A percentile compares a stretch with the other conserved stretches of the same genome.
Evolutionary conservation across 1,139 yeast genomes (phyloP).

Genomic region (Meyerozyma elateridarum): DNA sequence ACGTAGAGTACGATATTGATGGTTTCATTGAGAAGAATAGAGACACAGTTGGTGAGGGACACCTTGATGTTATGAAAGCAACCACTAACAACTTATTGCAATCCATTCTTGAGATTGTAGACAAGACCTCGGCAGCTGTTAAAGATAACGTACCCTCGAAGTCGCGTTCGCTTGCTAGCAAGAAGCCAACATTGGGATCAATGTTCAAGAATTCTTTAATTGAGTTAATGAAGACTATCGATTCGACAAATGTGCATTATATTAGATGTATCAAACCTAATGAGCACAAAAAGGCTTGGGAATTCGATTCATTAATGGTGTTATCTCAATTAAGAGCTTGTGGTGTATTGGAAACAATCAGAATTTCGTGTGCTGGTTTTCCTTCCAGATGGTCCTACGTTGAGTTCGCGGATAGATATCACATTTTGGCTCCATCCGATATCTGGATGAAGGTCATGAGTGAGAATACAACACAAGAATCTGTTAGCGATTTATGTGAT

Average conservation of each 20-base stretch:
- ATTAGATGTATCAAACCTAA: slow-evolving; percentile 97
- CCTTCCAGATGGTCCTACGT: slow-evolving; percentile 95
- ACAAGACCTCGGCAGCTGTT: slow-evolving; percentile 53
- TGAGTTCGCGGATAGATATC: slow-evolving; percentile 89
- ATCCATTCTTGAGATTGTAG: slow-evolving; percentile 61
- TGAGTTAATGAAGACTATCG: slow-evolving; percentile 88
- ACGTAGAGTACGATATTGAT: slow-evolving; percentile 86
- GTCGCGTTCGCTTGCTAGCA: slow-evolving; percentile 42
- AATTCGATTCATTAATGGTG: slow-evolving; percentile 93
- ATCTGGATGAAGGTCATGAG: slow-evolving; percentile 64
- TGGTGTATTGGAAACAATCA: slow-evolving; percentile 95
- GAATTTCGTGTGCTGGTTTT: slow-evolving; percentile 97
- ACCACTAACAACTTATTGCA: slow-evolving; percentile 63
- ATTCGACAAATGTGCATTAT: slow-evolving; percentile 92
- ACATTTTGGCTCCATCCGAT: slow-evolving; percentile 68
- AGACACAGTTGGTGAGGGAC: slow-evolving; percentile 96
- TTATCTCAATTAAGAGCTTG: slow-evolving; percentile 93
- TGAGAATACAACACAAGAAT: slow-evolving; percentile 50
- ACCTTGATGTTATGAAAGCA: slow-evolving; percentile 73
- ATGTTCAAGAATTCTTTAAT: slow-evolving; percentile 89
- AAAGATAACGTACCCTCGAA: slow-evolving; percentile 37
- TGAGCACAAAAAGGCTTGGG: slow-evolving; percentile 92
- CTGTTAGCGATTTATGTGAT: slow-evolving; percentile 61
- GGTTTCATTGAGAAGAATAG: slow-evolving; percentile 96
- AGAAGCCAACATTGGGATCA: slow-evolving; percentile 92